Evolutionary conservation across 768 basidiomycete species (phyloP), one percentile per base, ranked within the genome.

Genomic region (Tubosaeta sp.): DNA sequence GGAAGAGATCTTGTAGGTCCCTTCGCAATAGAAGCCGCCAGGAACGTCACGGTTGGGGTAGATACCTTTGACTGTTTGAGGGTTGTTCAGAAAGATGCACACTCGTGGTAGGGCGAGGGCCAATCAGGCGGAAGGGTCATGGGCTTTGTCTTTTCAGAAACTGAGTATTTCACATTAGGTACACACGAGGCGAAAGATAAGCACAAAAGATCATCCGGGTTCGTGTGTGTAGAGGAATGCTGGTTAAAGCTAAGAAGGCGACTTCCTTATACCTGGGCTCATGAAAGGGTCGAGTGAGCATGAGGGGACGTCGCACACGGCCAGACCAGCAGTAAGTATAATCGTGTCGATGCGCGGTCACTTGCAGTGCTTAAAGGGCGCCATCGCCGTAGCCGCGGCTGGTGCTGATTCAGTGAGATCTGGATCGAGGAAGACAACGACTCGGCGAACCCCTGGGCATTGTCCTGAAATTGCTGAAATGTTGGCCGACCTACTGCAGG

Each of bases 61-160:
- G 38, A 57, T 56, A 22, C 71, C 71, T 39, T 67, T 65, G 48
- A 43, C 51, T n/a, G 63, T 60, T 43, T 64, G 58, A 1, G 72
- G 71, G 31, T 9, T 54, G 27, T 72, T 72, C 0, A 72, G 58
- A 38, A 58, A 65, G 38, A 55, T 62, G 46, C 72, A 33, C 71
- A 72, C 49, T 69, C 72, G 59, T 71, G 72, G 49, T 60, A 71
- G 9, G 61, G 61, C 9, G 72, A 72, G 17, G 71, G 71, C 72
- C 72, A 72, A 35, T 59, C 62, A 3, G 65, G 51, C 1, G 70
- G 71, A 7, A 67, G 59, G 2, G 61, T 54, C 26, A 58, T 52
- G 22, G 54, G 33, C 34, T 72, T 72, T 37, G 65, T 58, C 26
- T 65, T 69, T 57, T 45, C 63, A 42, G 55, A 65, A 46, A 72